phyloP scores from a whole-genome alignment of 1,139 yeast genomes.

The Saccharomycopsis hybrid region DNA sequence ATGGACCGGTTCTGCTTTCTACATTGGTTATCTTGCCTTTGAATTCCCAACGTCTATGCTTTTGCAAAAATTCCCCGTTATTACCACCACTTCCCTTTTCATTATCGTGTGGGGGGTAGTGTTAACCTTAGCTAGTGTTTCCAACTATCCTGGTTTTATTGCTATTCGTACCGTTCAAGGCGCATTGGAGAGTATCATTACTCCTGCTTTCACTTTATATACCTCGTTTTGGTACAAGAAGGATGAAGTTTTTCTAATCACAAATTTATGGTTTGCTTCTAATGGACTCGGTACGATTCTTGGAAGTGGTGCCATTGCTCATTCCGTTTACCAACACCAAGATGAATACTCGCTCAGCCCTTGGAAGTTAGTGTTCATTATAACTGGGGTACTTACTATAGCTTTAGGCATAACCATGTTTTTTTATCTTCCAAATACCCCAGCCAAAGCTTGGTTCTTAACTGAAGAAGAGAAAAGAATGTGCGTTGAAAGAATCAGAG shows the following conservation, averaged over 20 bases:
- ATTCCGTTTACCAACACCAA: constrained; percentile 31
- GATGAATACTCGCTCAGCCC: constrained; percentile 30
- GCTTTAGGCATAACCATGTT: constrained; percentile 36
- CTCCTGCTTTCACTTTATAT: constrained; percentile 48
- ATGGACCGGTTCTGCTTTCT: constrained; percentile 46
- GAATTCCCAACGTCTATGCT: background rate
- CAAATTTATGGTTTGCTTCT: constrained; percentile 44
- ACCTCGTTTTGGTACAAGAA: constrained; percentile 50
- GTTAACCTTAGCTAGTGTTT: constrained; percentile 33
- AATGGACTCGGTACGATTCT: constrained; percentile 45
- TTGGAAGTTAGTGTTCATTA: constrained; percentile 44
- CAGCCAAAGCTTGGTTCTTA: constrained; percentile 43
- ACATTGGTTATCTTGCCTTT: constrained; percentile 44
- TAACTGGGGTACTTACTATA: constrained; percentile 44
- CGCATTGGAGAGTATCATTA: constrained; percentile 40
- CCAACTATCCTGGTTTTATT: constrained; percentile 35
- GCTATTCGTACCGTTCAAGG: constrained; percentile 43
- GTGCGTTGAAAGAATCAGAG: constrained; percentile 46
- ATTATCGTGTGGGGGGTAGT: constrained; percentile 45
- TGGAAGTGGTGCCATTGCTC: constrained; percentile 40
- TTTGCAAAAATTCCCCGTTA: constrained; percentile 38
- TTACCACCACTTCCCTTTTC: constrained; percentile 33
- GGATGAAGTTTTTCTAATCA: constrained; percentile 44
- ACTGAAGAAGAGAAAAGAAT: constrained; percentile 44
- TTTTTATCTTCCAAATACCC: constrained; percentile 45